Evolutionary conservation across 2,329 filamentous ascomycete genomes (phyloP).

Genomic region (Cladophialophora bantiana): DNA sequence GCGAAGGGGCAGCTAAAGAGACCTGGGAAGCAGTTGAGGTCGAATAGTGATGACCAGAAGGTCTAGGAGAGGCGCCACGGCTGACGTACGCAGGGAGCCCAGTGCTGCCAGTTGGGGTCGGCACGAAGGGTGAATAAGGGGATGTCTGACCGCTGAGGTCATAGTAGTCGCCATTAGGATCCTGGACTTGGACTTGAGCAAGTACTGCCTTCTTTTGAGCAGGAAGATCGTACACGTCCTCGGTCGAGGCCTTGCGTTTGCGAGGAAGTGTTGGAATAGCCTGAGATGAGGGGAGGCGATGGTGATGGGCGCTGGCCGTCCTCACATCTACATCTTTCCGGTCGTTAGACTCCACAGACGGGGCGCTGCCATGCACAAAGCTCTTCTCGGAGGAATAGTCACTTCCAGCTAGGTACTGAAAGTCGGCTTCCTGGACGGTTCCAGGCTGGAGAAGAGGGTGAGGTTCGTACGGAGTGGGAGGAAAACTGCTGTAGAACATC

Average conservation of each 20-base stretch:
- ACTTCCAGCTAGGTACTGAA: slow-evolving; percentile 25
- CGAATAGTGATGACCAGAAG: slow-evolving; percentile 52
- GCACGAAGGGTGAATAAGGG: slow-evolving; percentile 59
- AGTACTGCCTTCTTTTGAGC: slow-evolving; percentile 57
- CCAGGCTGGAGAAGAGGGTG: slow-evolving; percentile 37
- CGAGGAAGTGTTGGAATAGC: slow-evolving; percentile 21
- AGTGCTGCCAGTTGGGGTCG: slow-evolving; percentile 54
- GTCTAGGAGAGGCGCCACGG: slow-evolving; percentile 50
- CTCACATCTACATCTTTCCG: slow-evolving; percentile 19
- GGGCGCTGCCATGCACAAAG: slow-evolving; percentile 19
- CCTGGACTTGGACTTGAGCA: slow-evolving; percentile 55
- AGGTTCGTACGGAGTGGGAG: slow-evolving; percentile 31
- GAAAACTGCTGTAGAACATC: slow-evolving; percentile 48
- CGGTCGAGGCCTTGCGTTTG: slow-evolving; percentile 42
- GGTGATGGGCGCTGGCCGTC: slow-evolving; percentile 23
- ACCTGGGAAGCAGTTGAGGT: slow-evolving; percentile 52
- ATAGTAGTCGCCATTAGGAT: slow-evolving; percentile 62
- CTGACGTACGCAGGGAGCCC: slow-evolving; percentile 50
- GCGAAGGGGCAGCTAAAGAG: slow-evolving; percentile 57
- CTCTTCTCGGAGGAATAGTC: slow-evolving; percentile 26
- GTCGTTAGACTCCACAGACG: slow-evolving; percentile 18
- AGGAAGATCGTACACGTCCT: slow-evolving; percentile 57
- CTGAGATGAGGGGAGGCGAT: slow-evolving; percentile 25
- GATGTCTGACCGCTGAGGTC: slow-evolving; percentile 54
- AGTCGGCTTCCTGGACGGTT: slow-evolving; percentile 27